Evolutionary conservation across 208 protist species (phyloP).

Genomic region (Acanthamoeba lugdunensis): DNA sequence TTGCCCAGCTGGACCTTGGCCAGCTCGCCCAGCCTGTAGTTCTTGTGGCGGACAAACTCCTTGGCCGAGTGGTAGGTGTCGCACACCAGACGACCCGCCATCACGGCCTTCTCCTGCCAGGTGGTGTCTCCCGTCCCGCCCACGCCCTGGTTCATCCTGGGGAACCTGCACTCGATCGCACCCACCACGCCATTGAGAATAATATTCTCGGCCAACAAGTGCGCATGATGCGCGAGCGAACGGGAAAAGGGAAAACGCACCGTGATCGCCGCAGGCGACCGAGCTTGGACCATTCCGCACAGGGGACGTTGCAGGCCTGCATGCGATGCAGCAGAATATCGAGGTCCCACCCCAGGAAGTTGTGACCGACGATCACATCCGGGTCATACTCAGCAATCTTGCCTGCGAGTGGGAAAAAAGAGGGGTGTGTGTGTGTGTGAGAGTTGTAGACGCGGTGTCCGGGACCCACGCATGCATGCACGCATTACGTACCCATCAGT

Average conservation of each 20-base stretch:
- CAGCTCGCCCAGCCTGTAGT: slow-evolving; percentile 83
- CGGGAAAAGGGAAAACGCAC: neutral
- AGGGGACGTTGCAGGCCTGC: slow-evolving; percentile 89
- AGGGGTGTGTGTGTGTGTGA: slow-evolving; percentile 58
- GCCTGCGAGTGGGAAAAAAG: slow-evolving; percentile 45
- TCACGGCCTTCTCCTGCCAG: slow-evolving; percentile 89
- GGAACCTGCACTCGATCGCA: slow-evolving; percentile 52
- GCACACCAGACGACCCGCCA: slow-evolving; percentile 93
- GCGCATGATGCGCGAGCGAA: neutral
- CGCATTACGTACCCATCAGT: neutral
- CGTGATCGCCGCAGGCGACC: slow-evolving; percentile 77
- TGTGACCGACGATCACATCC: slow-evolving; percentile 96
- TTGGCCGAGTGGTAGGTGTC: slow-evolving; percentile 94
- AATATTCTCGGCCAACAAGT: neutral
- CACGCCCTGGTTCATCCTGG: neutral
- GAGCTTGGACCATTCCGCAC: slow-evolving; percentile 90
- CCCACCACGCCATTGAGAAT: neutral
- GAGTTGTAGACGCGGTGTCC: slow-evolving; percentile 4
- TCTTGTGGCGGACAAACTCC: slow-evolving; percentile 88
- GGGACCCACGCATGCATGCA: slow-evolving; percentile 28
- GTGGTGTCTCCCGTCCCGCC: slow-evolving; percentile 77
- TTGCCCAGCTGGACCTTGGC: slow-evolving; percentile 80
- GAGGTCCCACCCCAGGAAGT: slow-evolving; percentile 96
- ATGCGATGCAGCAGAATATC: slow-evolving; percentile 95
- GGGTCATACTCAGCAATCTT: slow-evolving; percentile 92